Evolutionary conservation across 345 rosid species (phyloP), one percentile per base, ranked within the genome.

Genomic region (Lepidium didymum): DNA sequence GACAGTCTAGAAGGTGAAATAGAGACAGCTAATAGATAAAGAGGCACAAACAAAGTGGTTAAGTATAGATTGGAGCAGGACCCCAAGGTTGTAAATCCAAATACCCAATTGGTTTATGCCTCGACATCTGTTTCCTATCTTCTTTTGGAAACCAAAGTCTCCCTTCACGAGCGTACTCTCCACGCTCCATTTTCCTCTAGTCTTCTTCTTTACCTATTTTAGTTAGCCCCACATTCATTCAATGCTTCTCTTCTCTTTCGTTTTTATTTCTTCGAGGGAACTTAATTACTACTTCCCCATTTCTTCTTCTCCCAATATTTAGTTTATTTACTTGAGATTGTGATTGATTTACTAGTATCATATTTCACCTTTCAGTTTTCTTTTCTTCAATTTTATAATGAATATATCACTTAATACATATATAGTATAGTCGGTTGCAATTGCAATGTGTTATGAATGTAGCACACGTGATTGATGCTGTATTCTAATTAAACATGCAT

Each of bases 41-140:
- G 44, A 37, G 27, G 27, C 60, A 42, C 61, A 67, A 5, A 43
- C 12, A 14, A 31, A 29, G 7, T 6, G 57, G 13, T 21, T 40
- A 27, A 27, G 27, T 25, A 4, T 25, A 11, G 45, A 43, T 37
- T 44, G 67, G 52, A 72, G 60, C 59, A 66, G 55, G 72, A 73
- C 60, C 72, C 77, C n/a, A n/a, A n/a, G n/a, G n/a, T n/a, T n/a
- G n/a, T n/a, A n/a, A n/a, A n/a, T n/a, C 63, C 73, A 74, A 60
- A 42, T 67, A 74, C 77, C 77, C 57, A 67, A 74, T 74, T 74
- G 77, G 77, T 60, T 67, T 52, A 34, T 52, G 68, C 56, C 73
- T 51, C 77, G 73, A 74, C 77, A 74, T 74, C 68, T 67, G 77
- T 51, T 74, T 74, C 63, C 68, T 67, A 74, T 74, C 77, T 67